phyloP scores from a whole-genome alignment of 2,329 filamentous ascomycete species.

The Epichloe baconii region DNA sequence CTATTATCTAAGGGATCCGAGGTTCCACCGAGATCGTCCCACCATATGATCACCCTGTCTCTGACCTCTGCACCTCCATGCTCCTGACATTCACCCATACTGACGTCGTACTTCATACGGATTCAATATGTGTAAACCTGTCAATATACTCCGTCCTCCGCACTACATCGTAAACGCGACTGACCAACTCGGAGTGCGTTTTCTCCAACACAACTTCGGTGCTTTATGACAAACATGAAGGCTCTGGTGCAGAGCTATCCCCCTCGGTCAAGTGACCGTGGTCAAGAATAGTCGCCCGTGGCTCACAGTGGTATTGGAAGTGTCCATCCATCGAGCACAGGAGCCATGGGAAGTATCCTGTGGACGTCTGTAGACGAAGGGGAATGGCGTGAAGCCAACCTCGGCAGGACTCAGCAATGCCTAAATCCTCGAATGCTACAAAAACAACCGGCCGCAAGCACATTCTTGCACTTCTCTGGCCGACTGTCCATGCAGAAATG shows the following conservation, averaged over 20 bases:
- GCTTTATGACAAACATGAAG: conserved; percentile 17
- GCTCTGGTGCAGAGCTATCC: conserved; percentile 43
- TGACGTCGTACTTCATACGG: too few species aligned
- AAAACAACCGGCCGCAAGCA: conserved; percentile 10
- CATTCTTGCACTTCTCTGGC: conserved; percentile 40
- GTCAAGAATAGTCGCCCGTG: conserved; percentile 33
- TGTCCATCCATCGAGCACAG: conserved; percentile 38
- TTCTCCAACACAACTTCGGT: background rate
- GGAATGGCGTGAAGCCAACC: conserved; percentile 39
- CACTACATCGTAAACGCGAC: background rate
- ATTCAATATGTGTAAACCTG: too few species aligned
- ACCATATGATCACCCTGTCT: too few species aligned
- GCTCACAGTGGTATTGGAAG: conserved; percentile 60
- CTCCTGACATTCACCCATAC: too few species aligned
- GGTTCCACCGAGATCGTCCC: too few species aligned
- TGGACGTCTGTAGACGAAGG: conserved; percentile 54
- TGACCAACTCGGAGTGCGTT: background rate
- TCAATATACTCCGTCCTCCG: too few species aligned
- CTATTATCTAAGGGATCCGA: too few species aligned
- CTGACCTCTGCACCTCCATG: too few species aligned
- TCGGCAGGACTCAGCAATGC: conserved; percentile 16
- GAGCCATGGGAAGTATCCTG: conserved; percentile 59
- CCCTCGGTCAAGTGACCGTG: conserved; percentile 61
- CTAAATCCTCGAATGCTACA: conserved; percentile 39
- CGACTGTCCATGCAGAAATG: conserved; percentile 33